These are phyloP conservation scores for Leucocoprinus gongylophorus DNA, from an alignment of 1,284 basidiomycete genomes.

Conservation along the genomic window DNA sequence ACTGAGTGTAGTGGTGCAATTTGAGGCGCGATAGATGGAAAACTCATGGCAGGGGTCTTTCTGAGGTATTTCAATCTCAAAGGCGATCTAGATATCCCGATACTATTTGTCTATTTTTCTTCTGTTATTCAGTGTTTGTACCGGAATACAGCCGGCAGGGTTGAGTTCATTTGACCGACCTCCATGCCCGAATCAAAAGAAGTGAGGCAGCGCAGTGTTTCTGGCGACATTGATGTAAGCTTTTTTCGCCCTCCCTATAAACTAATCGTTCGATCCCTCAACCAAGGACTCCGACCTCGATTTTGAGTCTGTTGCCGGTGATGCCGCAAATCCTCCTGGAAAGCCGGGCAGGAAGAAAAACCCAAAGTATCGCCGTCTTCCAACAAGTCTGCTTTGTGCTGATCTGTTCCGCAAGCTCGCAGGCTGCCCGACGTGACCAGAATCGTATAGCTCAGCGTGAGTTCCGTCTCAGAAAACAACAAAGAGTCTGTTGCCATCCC, in stretches of 20 bases:
- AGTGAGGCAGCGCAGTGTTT: constrained; percentile 50
- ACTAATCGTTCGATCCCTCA: background rate
- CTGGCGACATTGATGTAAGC: constrained; percentile 48
- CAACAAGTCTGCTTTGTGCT: constrained; percentile 26
- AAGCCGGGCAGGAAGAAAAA: constrained; percentile 82
- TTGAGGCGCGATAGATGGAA: constrained; percentile 65
- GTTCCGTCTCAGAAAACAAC: constrained; percentile 85
- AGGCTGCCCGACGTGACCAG: constrained; percentile 80
- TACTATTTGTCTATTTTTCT: background rate
- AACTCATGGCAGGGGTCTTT: background rate
- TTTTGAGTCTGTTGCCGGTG: constrained; percentile 43
- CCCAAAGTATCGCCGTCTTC: constrained; percentile 52
- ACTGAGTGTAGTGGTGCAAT: constrained; percentile 67
- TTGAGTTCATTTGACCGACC: constrained; percentile 32
- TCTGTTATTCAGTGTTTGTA: constrained; percentile 16
- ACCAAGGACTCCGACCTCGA: constrained; percentile 56
- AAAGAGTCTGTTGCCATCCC: constrained; percentile 43
- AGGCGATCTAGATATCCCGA: background rate
- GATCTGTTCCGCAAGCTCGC: constrained; percentile 46
- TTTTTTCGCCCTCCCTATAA: constrained; percentile 1
- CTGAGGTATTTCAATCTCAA: background rate
- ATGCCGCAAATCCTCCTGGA: constrained; percentile 41
- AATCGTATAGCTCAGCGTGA: constrained; percentile 92
- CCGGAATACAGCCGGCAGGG: constrained; percentile 7
- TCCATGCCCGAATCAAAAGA: constrained; percentile 35